Conservation (phyloP, 257 asterid genomes). For the Solanum pennellii region DNA sequence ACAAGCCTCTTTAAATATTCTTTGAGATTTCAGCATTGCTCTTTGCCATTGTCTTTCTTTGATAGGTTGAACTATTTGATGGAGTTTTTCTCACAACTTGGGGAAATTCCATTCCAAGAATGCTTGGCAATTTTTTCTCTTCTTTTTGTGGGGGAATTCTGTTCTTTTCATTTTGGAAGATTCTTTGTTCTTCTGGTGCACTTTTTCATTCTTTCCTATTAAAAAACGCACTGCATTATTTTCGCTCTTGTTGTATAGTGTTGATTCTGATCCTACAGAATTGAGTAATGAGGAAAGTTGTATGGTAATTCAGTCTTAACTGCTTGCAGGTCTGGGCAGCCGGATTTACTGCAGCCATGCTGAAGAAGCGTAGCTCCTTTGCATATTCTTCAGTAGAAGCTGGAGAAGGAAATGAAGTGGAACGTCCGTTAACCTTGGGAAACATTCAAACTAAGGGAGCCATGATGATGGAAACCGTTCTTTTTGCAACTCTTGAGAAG, state of each 20-base stretch:
- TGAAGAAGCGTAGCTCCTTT: slow-evolving; percentile 61
- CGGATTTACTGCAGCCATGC: slow-evolving; percentile 75
- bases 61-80: background rate
- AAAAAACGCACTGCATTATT: background rate
- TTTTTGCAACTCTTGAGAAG: slow-evolving; percentile 55
- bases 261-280: background rate
- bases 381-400: slow-evolving; percentile 26
- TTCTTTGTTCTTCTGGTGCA: background rate
- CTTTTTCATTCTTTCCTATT: background rate
- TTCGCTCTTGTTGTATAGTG: background rate
- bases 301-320: background rate
- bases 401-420: slow-evolving; percentile 23
- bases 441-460: slow-evolving; percentile 28
- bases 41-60: background rate
- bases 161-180: background rate
- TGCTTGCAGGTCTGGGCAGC: slow-evolving; percentile 89
- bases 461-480: slow-evolving; percentile 29
- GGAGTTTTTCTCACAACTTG: background rate
- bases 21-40: background rate
- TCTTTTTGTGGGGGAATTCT: background rate
- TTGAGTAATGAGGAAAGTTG: background rate
- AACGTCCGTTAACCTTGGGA: slow-evolving; percentile 9
- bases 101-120: background rate
- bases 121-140: background rate
- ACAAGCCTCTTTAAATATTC: background rate